These are phyloP conservation scores for Penicillium sp. DNA, from an alignment of 2,329 filamentous ascomycete species.

Conservation along the genomic window DNA sequence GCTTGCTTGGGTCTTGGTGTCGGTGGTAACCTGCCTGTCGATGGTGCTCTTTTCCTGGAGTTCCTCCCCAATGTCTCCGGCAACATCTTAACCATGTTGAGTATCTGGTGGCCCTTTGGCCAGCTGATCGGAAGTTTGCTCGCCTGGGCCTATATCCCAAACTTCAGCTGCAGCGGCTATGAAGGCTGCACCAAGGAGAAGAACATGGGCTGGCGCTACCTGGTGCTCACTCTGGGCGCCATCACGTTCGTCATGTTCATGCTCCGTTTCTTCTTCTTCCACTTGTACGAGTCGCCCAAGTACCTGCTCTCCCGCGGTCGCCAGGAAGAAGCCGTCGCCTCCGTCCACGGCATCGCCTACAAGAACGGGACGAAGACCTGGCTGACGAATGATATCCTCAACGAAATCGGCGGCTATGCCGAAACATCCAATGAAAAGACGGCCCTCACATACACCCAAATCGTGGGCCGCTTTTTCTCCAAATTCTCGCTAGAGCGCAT, in stretches of 20 bases:
- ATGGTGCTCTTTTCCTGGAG: conserved; percentile 77
- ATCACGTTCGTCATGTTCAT: conserved; percentile 74
- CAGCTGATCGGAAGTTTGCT: conserved; percentile 55
- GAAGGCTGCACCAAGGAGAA: conserved; percentile 50
- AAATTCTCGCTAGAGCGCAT: conserved; percentile 66
- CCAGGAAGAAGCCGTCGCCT: conserved; percentile 72
- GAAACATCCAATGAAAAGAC: conserved; percentile 40
- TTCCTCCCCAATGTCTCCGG: conserved; percentile 70
- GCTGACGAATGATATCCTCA: conserved; percentile 67
- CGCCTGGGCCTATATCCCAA: conserved; percentile 67
- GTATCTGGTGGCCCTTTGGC: conserved; percentile 79
- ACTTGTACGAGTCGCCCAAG: conserved; percentile 80
- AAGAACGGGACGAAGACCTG: conserved; percentile 66
- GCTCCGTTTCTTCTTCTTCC: conserved; percentile 73
- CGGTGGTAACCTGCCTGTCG: conserved; percentile 72
- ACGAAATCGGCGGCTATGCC: conserved; percentile 49
- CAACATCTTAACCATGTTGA: conserved; percentile 70
- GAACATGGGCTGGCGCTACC: conserved; percentile 70
- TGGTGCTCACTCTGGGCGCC: conserved; percentile 67
- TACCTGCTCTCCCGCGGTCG: conserved; percentile 71
- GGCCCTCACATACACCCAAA: conserved; percentile 42
- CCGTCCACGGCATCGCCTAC: conserved; percentile 71
- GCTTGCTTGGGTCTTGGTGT: conserved; percentile 63
- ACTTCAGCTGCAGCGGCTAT: conserved; percentile 52
- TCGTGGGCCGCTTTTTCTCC: conserved; percentile 57